Base-by-base conservation (phyloP, 805 yeast species). In the Schwanniomyces yamadae region DNA sequence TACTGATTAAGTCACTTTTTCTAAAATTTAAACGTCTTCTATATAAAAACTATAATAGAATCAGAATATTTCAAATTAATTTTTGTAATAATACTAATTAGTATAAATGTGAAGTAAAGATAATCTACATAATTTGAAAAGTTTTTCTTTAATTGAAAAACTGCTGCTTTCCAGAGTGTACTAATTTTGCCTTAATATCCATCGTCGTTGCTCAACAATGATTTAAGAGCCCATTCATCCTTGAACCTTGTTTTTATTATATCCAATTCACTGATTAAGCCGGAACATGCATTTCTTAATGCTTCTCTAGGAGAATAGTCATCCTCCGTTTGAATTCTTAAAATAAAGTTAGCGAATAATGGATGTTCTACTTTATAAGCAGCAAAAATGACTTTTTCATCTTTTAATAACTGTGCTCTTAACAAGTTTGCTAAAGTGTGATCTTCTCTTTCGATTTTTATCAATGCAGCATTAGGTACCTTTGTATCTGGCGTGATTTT, bases 331-430 rank as follows among this genome's bases (percentile, higher is more conserved):
- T 93, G 99, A 23, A 93, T 77, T 65, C 99, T 80, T 80, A 93
- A 78, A 30, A 91, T 81, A 52, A 93, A 93, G 59, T 86, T 87
- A 25, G 99, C 97, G 63, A 93, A 93, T 46, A 93, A 71, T 6
- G 99, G 99, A 66, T 93, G 99, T 65, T 93, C 98, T 28, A 93
- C 89, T 61, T 93, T 93, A 72, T 93, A 93, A 23, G 98, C 99
- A 28, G 95, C 98, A 59, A 90, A 93, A 23, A 93, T 59, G n/a
- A 93, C 99, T 47, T 82, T 80, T 33, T 81, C 80, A 59, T 93
- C 98, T 54, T 80, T 81, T 42, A 88, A 73, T 38, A 93, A 76
- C 57, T 91, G 96, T 19, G 90, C 81, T 56, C 95, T 77, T 41
- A 93, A 73, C 50, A 93, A 62, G 59, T 93, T 93, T 18, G 96